A percentile compares a stretch with the other conserved stretches of the same genome.
Conservation (phyloP, 2,329 filamentous ascomycete species). For the Fonsecaea nubica region DNA sequence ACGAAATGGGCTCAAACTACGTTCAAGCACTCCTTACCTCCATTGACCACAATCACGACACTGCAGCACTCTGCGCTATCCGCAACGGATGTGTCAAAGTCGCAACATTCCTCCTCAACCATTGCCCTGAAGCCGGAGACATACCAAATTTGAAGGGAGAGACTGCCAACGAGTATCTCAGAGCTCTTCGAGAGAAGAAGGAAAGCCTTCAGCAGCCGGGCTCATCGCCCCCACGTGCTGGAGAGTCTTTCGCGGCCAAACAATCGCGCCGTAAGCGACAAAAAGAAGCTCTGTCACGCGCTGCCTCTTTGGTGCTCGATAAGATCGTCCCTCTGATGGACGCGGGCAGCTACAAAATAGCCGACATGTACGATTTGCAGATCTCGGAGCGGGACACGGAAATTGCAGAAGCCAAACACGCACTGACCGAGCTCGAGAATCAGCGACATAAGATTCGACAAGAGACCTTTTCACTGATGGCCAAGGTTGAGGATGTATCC, state of each 20-base stretch:
- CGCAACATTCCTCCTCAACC: constrained; percentile 69
- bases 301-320: constrained; percentile 71
- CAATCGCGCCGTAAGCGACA: constrained; percentile 39
- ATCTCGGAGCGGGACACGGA: constrained; percentile 54
- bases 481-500: constrained; percentile 48
- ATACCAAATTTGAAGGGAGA: constrained; percentile 82
- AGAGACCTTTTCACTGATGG: constrained; percentile 46
- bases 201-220: constrained; percentile 58
- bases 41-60: constrained; percentile 87
- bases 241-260: constrained; percentile 38
- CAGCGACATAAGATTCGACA: constrained; percentile 53
- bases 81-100: constrained; percentile 84
- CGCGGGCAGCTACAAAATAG: constrained; percentile 74
- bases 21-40: constrained; percentile 80
- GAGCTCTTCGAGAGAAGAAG: constrained; percentile 59
- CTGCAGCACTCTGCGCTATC: constrained; percentile 84
- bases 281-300: constrained; percentile 60
- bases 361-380: constrained; percentile 52
- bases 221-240: constrained; percentile 65
- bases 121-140: constrained; percentile 78
- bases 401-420: constrained; percentile 70
- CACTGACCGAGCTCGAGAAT: constrained; percentile 51
- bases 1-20: constrained; percentile 75
- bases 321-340: constrained; percentile 73
- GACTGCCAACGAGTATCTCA: constrained; percentile 83